These are phyloP conservation scores for Passiflora organensis DNA, from an alignment of 345 rosid species.

Conservation along the genomic window DNA sequence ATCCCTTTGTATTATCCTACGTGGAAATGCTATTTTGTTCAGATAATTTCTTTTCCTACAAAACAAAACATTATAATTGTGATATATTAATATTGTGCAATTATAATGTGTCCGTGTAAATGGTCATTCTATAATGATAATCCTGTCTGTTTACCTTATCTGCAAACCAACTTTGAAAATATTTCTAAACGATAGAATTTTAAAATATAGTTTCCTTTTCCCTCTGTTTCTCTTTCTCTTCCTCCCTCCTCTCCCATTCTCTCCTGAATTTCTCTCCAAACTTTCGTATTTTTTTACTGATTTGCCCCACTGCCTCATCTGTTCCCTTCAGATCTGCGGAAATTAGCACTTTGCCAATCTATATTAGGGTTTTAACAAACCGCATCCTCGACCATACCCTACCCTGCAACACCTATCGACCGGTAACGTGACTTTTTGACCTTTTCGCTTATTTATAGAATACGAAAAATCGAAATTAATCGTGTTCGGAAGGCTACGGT, in stretches of 20 bases:
- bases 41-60: too few relatives aligned
- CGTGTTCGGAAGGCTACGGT: too few relatives aligned
- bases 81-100: too few relatives aligned
- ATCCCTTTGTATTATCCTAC: too few relatives aligned
- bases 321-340: conserved; percentile 9
- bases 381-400: too few relatives aligned
- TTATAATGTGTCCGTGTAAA: background rate
- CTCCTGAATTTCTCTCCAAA: background rate
- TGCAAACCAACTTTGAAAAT: too few relatives aligned
- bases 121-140: too few relatives aligned
- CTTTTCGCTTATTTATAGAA: background rate
- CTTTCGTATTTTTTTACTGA: conserved; percentile 13
- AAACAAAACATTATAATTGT: too few relatives aligned
- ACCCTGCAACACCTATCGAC: background rate
- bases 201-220: background rate
- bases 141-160: too few relatives aligned
- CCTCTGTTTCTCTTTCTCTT: background rate
- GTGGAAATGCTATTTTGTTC: too few relatives aligned
- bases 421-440: conserved; percentile 1
- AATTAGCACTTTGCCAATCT: background rate
- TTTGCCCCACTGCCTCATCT: conserved; percentile 11
- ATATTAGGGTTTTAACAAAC: conserved; percentile 6
- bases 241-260: background rate
- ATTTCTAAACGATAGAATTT: background rate
- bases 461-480: background rate